Percentiles rank a stretch among this genome's conserved stretches.
Conservation (phyloP, 768 basidiomycete species). For the Lanmaoa pseudosensibilis region DNA sequence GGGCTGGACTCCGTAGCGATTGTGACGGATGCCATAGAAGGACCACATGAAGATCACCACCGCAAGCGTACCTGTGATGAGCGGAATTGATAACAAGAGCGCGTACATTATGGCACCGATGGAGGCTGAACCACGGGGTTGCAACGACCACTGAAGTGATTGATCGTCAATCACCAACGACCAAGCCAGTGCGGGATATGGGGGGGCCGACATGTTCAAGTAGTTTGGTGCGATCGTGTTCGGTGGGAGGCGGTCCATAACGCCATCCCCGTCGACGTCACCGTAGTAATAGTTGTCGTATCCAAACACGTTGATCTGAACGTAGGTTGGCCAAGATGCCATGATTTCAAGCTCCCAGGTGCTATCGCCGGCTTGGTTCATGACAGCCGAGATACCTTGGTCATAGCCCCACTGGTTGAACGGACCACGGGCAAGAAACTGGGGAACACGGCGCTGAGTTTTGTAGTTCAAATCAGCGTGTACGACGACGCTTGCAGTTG, state of each 20-base stretch:
- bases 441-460: constrained; percentile 74
- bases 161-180: constrained; percentile 76
- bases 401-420: constrained; percentile 95
- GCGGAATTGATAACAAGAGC: constrained; percentile 74
- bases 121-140: constrained; percentile 78
- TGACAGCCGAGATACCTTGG: constrained; percentile 68
- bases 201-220: constrained; percentile 89
- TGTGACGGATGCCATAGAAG: constrained; percentile 95
- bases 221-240: constrained; percentile 84
- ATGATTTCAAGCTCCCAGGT: constrained; percentile 88
- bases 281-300: constrained; percentile 94
- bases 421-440: constrained; percentile 81
- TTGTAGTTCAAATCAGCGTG: constrained; percentile 74
- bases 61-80: constrained; percentile 81
- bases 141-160: constrained; percentile 71
- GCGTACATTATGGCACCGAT: constrained; percentile 89
- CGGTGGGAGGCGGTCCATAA: constrained; percentile 89
- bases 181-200: constrained; percentile 87
- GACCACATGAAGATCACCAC: constrained; percentile 91
- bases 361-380: constrained; percentile 63
- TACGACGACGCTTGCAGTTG: constrained; percentile 63
- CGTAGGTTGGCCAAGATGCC: constrained; percentile 85
- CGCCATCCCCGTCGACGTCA: constrained; percentile 82
- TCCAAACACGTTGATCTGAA: constrained; percentile 89
- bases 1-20: constrained; percentile 82